phyloP scores from a whole-genome alignment of 2,329 filamentous ascomycete species.

The Venturia effusa region DNA sequence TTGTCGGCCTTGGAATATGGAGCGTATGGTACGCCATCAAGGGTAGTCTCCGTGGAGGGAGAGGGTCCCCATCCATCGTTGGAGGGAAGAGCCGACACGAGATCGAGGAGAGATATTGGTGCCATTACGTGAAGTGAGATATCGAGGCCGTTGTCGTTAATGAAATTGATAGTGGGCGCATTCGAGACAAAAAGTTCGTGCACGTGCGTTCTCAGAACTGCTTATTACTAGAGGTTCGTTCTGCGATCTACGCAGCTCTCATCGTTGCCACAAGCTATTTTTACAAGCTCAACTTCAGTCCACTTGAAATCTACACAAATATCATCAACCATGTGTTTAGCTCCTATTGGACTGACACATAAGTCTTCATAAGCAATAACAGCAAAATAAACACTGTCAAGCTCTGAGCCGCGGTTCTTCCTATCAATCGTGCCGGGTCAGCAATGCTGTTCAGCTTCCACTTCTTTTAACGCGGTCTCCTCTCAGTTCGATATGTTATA shows the following conservation, averaged over 20 bases:
- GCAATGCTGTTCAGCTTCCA: neutral
- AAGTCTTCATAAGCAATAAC: no score
- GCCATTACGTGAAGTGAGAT: constrained; percentile 26
- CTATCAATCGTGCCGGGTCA: no score
- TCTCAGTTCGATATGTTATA: no score
- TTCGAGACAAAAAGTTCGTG: neutral
- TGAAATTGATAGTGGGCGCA: neutral
- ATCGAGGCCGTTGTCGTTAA: neutral
- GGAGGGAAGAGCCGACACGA: constrained; percentile 35
- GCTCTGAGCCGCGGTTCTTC: neutral
- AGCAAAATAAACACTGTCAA: no score
- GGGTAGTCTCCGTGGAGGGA: constrained; percentile 71
- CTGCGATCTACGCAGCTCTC: neutral
- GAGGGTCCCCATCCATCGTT: constrained; percentile 66
- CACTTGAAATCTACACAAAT: neutral
- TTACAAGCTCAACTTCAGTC: neutral
- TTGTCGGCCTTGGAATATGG: constrained; percentile 99
- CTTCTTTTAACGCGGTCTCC: neutral
- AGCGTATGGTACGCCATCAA: constrained; percentile 92
- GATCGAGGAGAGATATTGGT: constrained; percentile 35
- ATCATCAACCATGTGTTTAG: neutral
- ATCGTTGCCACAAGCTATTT: no score
- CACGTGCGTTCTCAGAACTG: neutral
- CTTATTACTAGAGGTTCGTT: neutral
- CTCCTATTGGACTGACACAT: neutral